A percentile compares a stretch with the other conserved stretches of the same genome.
Conservation (phyloP, 2,329 filamentous ascomycete genomes). For the Botrytis byssoidea region DNA sequence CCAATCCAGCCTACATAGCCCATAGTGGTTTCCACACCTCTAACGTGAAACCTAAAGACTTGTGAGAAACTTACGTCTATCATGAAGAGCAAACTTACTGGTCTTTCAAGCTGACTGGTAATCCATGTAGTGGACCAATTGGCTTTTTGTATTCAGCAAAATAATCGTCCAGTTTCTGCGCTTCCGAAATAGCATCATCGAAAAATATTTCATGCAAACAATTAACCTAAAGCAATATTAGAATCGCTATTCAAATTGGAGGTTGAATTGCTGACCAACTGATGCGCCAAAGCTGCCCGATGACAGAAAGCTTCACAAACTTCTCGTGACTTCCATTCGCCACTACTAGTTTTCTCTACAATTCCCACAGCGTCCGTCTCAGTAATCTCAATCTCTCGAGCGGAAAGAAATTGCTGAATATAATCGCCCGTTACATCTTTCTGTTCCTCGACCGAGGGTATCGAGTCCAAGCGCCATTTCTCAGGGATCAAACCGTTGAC, state of each 20-base stretch:
- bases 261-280: conserved; percentile 51
- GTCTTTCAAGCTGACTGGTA: conserved; percentile 44
- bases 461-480: conserved; percentile 52
- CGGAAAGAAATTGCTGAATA: conserved; percentile 54
- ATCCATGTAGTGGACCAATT: conserved; percentile 43
- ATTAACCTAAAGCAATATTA: conserved; percentile 49
- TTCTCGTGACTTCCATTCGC: conserved; percentile 56
- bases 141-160: conserved; percentile 42
- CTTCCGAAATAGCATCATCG: conserved; percentile 50
- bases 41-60: conserved; percentile 33
- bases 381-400: conserved; percentile 58
- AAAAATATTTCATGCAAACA: conserved; percentile 59
- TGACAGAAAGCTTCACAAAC: conserved; percentile 55
- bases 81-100: conserved; percentile 24
- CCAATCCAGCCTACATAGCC: conserved; percentile 65
- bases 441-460: conserved; percentile 45
- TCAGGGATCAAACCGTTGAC: conserved; percentile 54
- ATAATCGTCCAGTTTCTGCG: conserved; percentile 53
- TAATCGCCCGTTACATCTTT: conserved; percentile 56
- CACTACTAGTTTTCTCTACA: conserved; percentile 51
- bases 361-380: conserved; percentile 58
- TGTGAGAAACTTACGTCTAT: not conserved
- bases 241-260: conserved; percentile 44
- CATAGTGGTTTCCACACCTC: conserved; percentile 45
- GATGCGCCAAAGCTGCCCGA: conserved; percentile 53